These are phyloP conservation scores for Arthrobotrys conoides DNA, from an alignment of 2,329 filamentous ascomycete species.

Conservation along the genomic window DNA sequence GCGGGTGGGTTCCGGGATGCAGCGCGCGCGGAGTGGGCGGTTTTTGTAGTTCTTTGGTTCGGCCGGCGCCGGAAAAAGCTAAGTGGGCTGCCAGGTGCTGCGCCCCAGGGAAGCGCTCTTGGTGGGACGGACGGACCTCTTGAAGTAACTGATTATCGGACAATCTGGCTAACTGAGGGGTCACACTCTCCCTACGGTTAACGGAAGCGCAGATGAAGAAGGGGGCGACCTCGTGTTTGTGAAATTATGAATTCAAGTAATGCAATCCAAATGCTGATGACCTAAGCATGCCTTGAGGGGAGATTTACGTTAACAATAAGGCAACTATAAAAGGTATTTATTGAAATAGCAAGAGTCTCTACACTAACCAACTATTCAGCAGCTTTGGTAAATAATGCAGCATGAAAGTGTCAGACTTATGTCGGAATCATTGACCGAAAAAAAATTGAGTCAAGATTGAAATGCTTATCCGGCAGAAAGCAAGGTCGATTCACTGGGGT, in stretches of 20 bases:
- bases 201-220: constrained; percentile 8
- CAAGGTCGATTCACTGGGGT: constrained; percentile 50
- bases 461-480: constrained; percentile 60
- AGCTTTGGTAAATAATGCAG: constrained; percentile 8
- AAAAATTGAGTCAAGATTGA: constrained; percentile 25
- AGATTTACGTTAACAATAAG: background rate
- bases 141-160: constrained; percentile 41
- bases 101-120: constrained; percentile 26
- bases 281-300: background rate
- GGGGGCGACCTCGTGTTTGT: background rate
- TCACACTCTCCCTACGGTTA: constrained; percentile 24
- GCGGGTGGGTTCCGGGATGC: constrained; percentile 40
- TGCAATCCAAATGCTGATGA: background rate
- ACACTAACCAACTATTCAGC: no score
- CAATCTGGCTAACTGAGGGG: constrained; percentile 50
- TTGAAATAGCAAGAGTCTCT: background rate
- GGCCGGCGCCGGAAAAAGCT: constrained; percentile 60
- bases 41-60: constrained; percentile 42
- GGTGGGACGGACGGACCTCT: constrained; percentile 58
- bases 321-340: background rate
- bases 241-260: constrained; percentile 1
- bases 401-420: background rate
- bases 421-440: constrained; percentile 58
- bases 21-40: constrained; percentile 30
- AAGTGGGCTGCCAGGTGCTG: constrained; percentile 20